phyloP scores from a whole-genome alignment of 176 grass and related monocot species.

The Carex myosuroides region DNA sequence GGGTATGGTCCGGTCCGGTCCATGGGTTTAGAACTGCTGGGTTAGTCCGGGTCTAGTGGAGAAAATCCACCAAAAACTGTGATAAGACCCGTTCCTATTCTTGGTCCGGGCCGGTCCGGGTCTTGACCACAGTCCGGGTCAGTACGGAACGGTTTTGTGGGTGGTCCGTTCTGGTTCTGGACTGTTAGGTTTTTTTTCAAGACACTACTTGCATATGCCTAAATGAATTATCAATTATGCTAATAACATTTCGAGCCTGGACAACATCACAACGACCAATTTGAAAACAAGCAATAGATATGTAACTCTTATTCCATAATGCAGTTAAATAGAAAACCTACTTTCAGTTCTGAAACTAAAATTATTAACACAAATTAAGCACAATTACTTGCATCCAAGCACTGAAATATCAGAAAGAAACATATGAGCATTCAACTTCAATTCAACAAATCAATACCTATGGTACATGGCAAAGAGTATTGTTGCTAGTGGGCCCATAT shows the following conservation, averaged over 20 bases:
- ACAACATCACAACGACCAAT: background rate
- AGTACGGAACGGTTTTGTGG: too few relatives aligned
- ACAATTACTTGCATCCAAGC: background rate
- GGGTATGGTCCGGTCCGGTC: too few relatives aligned
- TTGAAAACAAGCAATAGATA: background rate
- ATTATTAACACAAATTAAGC: background rate
- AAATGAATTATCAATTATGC: background rate
- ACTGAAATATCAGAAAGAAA: background rate
- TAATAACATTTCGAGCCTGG: background rate
- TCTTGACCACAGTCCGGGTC: too few relatives aligned
- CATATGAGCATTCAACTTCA: background rate
- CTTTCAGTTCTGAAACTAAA: background rate
- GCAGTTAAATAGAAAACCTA: background rate
- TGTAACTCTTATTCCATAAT: background rate
- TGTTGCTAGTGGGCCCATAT: background rate
- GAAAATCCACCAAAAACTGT: too few relatives aligned
- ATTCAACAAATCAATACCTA: background rate
- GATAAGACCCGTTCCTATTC: too few relatives aligned
- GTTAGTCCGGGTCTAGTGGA: too few relatives aligned
- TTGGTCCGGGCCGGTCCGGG: too few relatives aligned
- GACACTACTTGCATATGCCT: too few relatives aligned
- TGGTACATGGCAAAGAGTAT: conserved; percentile 10
- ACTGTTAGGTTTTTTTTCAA: too few relatives aligned
- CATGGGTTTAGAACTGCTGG: too few relatives aligned
- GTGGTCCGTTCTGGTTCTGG: too few relatives aligned